A percentile compares a stretch with the other conserved stretches of the same genome.
Conservation (phyloP, 768 basidiomycete species). For the Boletus rex-veris region DNA sequence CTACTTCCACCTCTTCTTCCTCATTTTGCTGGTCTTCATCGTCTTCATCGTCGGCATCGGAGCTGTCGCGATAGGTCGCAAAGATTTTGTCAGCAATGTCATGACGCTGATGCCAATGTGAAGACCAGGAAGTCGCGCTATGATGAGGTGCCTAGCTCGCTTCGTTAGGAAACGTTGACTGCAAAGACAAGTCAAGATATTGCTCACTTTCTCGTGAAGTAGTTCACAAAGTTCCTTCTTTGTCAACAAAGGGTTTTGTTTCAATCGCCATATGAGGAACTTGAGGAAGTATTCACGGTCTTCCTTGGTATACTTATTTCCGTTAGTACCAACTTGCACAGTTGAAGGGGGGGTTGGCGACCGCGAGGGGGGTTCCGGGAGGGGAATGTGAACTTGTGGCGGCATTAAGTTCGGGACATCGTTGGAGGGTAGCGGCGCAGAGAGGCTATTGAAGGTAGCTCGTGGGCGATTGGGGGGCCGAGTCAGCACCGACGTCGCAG, state of each 20-base stretch:
- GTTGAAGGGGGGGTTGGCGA: conserved; percentile 64
- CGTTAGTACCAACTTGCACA: conserved; percentile 43
- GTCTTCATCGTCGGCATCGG: conserved; percentile 33
- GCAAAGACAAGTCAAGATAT: background rate
- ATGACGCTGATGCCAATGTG: conserved; percentile 64
- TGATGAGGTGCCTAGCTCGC: conserved; percentile 61
- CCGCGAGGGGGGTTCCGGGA: conserved; percentile 62
- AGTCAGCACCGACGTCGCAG: conserved; percentile 16
- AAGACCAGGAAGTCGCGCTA: conserved; percentile 55
- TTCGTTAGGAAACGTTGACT: conserved; percentile 5
- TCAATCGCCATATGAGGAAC: conserved; percentile 60
- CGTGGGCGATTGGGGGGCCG: conserved; percentile 32
- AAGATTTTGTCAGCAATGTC: conserved; percentile 66
- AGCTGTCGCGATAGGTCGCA: conserved; percentile 28
- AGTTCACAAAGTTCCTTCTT: conserved; percentile 52
- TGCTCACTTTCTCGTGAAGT: conserved; percentile 51
- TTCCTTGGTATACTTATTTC: conserved; percentile 63
- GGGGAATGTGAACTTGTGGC: conserved; percentile 56
- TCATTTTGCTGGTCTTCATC: conserved; percentile 39
- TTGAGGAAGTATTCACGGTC: conserved; percentile 66
- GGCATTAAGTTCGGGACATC: conserved; percentile 50
- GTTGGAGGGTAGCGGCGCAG: conserved; percentile 35
- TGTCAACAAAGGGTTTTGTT: conserved; percentile 48
- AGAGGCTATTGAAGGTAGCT: conserved; percentile 58
- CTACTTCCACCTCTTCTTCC: conserved; percentile 26